These are phyloP conservation scores for Yamadazyma blattariae DNA, from an alignment of 1,139 yeast species.

Conservation along the genomic window DNA sequence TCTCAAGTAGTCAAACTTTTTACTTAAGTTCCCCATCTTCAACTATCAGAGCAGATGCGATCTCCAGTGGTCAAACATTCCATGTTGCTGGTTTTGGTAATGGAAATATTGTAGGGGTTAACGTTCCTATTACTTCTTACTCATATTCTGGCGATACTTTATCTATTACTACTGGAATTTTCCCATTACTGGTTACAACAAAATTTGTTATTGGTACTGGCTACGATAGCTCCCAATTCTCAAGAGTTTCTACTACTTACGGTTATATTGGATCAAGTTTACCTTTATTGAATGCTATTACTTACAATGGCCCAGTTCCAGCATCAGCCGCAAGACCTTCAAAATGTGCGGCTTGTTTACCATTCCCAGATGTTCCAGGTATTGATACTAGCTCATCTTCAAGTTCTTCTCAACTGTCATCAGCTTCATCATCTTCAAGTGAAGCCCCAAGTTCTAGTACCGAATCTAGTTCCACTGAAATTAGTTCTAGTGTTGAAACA, in stretches of 20 bases:
- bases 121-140: conserved; percentile 13
- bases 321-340: conserved; percentile 1
- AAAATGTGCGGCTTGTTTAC: conserved; percentile 4
- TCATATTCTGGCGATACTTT: conserved; percentile 12
- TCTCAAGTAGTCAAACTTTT: conserved; percentile 15
- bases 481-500: not conserved
- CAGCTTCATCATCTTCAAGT: not conserved
- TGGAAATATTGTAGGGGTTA: conserved; percentile 25
- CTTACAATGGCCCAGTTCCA: conserved; percentile 9
- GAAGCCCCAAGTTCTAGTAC: conserved; percentile 1
- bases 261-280: conserved; percentile 15
- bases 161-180: conserved; percentile 17
- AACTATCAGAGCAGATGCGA: conserved; percentile 12
- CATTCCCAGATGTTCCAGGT: conserved; percentile 8
- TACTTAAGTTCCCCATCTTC: conserved; percentile 15
- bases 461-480: not conserved
- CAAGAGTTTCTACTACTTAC: conserved; percentile 11
- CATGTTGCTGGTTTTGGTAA: conserved; percentile 29
- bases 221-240: conserved; percentile 13
- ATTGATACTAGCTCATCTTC: not conserved
- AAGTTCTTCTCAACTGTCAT: not conserved
- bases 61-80: conserved; percentile 16
- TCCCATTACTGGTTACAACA: conserved; percentile 16
- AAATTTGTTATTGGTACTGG: conserved; percentile 25
- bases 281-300: conserved; percentile 8